A percentile compares a stretch with the other conserved stretches of the same genome.
phyloP scores from a whole-genome alignment of 2,329 filamentous ascomycete genomes.

The Simplicillium sp. region DNA sequence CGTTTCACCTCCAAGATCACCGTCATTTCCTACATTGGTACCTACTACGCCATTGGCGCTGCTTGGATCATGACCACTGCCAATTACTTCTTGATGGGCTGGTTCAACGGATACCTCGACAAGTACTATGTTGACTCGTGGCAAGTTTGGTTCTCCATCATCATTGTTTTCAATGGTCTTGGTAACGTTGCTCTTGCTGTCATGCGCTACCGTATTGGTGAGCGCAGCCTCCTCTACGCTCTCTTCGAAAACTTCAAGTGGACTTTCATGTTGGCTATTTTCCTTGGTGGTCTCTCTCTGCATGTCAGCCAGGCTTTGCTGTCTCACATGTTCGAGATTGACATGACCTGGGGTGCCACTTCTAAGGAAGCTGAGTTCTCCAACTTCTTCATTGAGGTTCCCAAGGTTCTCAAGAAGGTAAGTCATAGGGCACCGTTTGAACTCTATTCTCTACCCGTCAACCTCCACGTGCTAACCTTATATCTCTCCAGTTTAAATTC shows the following conservation, averaged over 20 bases:
- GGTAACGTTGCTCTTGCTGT: constrained; percentile 64
- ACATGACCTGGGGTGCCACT: constrained; percentile 82
- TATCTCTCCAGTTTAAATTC: constrained; percentile 54
- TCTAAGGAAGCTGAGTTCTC: constrained; percentile 73
- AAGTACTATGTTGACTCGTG: constrained; percentile 74
- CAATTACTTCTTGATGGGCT: constrained; percentile 70
- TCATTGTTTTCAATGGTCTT: constrained; percentile 67
- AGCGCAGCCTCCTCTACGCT: constrained; percentile 48
- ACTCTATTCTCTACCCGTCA: constrained; percentile 20
- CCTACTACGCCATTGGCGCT: constrained; percentile 70
- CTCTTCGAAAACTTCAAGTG: constrained; percentile 62
- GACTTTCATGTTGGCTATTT: constrained; percentile 66
- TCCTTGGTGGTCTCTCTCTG: constrained; percentile 71
- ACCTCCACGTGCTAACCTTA: constrained; percentile 9
- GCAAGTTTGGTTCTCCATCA: constrained; percentile 73
- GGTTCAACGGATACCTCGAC: constrained; percentile 69
- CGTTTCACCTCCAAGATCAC: constrained; percentile 68
- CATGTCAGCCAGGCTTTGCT: constrained; percentile 74
- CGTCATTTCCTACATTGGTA: constrained; percentile 68
- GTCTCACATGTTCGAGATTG: constrained; percentile 74
- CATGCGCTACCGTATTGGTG: constrained; percentile 63
- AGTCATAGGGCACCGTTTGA: constrained; percentile 41
- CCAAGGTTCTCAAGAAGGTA: constrained; percentile 60
- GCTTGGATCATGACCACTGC: constrained; percentile 64
- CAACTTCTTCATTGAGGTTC: constrained; percentile 78